phyloP scores from a whole-genome alignment of 768 basidiomycete species.

The Suillus sp. region DNA sequence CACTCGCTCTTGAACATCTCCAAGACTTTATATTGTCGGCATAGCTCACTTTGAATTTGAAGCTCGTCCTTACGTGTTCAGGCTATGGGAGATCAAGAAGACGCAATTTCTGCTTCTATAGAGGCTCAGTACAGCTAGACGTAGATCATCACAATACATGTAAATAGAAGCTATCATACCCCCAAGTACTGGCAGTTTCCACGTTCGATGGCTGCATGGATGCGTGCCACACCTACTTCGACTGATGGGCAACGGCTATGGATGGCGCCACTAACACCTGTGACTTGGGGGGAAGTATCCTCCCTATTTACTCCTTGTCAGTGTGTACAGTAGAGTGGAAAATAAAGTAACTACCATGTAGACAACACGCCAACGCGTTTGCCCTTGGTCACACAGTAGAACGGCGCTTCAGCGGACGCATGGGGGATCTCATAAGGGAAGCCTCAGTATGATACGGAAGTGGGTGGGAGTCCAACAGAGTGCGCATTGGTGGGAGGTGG shows the following conservation, averaged over 20 bases:
- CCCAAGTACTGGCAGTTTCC: neutral
- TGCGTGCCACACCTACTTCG: neutral
- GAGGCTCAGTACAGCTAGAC: too few relatives aligned
- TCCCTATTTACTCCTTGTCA: neutral
- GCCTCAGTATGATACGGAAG: neutral
- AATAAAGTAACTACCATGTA: neutral
- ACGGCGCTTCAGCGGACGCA: neutral
- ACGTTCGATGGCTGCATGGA: neutral
- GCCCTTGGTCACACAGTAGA: slow-evolving; percentile 4
- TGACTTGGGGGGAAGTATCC: slow-evolving; percentile 6
- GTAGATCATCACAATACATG: too few relatives aligned
- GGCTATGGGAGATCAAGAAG: too few relatives aligned
- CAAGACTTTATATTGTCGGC: too few relatives aligned
- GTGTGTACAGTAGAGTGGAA: neutral
- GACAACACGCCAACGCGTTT: neutral
- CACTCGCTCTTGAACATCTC: too few relatives aligned
- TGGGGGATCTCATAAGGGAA: neutral
- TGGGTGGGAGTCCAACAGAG: neutral
- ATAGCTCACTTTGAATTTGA: too few relatives aligned
- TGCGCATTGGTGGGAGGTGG: neutral
- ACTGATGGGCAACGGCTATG: neutral
- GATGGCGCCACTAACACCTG: neutral
- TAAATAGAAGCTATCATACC: neutral
- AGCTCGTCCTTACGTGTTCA: too few relatives aligned
- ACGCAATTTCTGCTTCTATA: too few relatives aligned